These are phyloP conservation scores for Platanus orientalis DNA, from an alignment of 164 flowering plant species.

Conservation along the genomic window DNA sequence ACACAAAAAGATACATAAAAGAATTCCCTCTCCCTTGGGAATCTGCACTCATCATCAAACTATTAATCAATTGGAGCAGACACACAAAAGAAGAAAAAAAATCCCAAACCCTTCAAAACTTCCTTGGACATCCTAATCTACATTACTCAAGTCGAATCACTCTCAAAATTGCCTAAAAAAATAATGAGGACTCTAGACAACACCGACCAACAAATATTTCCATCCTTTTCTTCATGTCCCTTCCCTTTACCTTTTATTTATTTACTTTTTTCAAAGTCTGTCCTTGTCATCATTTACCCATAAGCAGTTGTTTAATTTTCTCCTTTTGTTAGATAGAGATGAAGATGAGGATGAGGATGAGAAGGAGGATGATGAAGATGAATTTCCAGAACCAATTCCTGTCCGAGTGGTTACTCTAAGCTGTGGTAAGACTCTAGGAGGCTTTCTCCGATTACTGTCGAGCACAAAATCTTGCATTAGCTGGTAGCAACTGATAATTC, in stretches of 20 bases:
- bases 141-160: slow-evolving; percentile 27
- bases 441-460: slow-evolving; percentile 28
- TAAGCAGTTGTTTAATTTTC: slow-evolving; percentile 49
- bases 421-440: slow-evolving; percentile 43
- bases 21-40: slow-evolving; percentile 73
- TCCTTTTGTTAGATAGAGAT: slow-evolving; percentile 49
- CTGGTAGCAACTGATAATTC: slow-evolving; percentile 51
- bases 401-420: slow-evolving; percentile 50
- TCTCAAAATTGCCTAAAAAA: slow-evolving; percentile 30
- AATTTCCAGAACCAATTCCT: slow-evolving; percentile 28
- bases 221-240: neutral
- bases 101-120: slow-evolving; percentile 23
- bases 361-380: slow-evolving; percentile 50
- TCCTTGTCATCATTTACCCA: slow-evolving; percentile 60
- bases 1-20: slow-evolving; percentile 20
- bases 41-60: slow-evolving; percentile 48
- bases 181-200: slow-evolving; percentile 32
- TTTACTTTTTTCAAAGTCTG: slow-evolving; percentile 14
- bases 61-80: slow-evolving; percentile 32
- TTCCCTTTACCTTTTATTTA: no score
- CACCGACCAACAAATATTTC: slow-evolving; percentile 26
- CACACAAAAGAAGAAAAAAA: slow-evolving; percentile 19
- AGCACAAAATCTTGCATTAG: slow-evolving; percentile 46
- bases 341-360: slow-evolving; percentile 43
- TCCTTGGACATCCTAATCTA: slow-evolving; percentile 26